Evolutionary conservation across 2,329 filamentous ascomycete species (phyloP), one percentile per base, ranked within the genome.

Genomic region (Ophiostoma pallidulum): DNA sequence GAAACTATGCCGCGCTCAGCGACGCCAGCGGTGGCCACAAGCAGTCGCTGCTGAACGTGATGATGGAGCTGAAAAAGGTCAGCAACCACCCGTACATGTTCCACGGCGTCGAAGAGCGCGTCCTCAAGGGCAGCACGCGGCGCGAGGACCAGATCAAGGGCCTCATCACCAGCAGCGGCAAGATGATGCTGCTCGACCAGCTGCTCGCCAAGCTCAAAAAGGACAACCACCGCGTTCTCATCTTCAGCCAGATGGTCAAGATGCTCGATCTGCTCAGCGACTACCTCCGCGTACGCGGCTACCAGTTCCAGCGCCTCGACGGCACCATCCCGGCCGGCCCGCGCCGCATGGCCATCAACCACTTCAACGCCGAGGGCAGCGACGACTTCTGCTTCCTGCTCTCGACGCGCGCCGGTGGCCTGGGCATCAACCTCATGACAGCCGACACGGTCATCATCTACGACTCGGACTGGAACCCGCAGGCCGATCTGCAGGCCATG

Each of bases 81-180:
- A 97, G 91, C 68, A 98, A 98, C 60, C 92, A 98, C 61, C 91
- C 92, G 1, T 94, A 96, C 68, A 94, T 98, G 83, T 97, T 98
- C 58, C 84, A 86, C 3, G 90, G 89, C 53, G 91, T 89, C 3
- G 92, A 98, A 62, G 86, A 94, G 49, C 86, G 85, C 56, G 86
- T 97, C 12, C 67, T 97, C 43, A 82, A 79, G 51, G 88, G 86
- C 13, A 89, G 84, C 58, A 77, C 78, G 45, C 82, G 86, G 18
- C 84, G 90, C 26, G 91, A 97, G 60, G 92, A 97, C 61, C 80
- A 89, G 53, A 78, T 98, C 57, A 92, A 94, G 62, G 86, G 86
- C 18, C 76, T 98, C 51, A 94, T 98, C 60, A 91, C 90, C 4
- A 95, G 89, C 62, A 98, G 92, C 67, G 94, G 94, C 57, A 98